Conservation (phyloP, 441 rosid species). For the Populus trichocarpa region DNA sequence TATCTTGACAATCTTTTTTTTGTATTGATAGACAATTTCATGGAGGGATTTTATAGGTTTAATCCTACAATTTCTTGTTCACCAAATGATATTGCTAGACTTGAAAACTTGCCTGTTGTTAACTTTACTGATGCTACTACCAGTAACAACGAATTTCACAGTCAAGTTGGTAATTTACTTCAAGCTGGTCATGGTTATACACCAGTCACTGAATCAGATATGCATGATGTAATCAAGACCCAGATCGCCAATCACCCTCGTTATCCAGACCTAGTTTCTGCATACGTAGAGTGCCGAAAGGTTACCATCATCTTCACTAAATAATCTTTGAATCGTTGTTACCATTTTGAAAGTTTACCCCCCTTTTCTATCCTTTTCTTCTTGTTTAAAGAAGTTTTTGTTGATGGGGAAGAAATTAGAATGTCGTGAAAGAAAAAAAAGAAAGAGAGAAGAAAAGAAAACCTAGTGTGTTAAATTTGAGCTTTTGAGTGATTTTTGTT, state of each 20-base stretch:
- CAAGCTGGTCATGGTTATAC: conserved; percentile 14
- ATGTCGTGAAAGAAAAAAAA: not conserved
- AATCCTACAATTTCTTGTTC: conserved; percentile 19
- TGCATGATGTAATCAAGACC: conserved; percentile 48
- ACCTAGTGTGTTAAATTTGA: not conserved
- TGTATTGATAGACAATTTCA: not conserved
- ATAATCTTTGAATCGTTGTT: not conserved
- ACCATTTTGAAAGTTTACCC: not conserved
- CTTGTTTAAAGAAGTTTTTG: not conserved
- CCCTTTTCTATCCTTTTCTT: not conserved
- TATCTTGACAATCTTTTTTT: not conserved
- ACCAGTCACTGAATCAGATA: conserved; percentile 30
- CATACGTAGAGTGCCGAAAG: conserved; percentile 59
- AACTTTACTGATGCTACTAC: conserved; percentile 8
- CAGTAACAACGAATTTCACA: conserved; percentile 14
- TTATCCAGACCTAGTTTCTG: conserved; percentile 57
- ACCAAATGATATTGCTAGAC: conserved; percentile 21
- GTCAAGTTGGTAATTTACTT: conserved; percentile 24
- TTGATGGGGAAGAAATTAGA: not conserved
- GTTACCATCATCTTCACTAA: conserved; percentile 11
- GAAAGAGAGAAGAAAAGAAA: not conserved
- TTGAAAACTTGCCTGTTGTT: conserved; percentile 16
- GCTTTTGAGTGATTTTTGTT: not conserved
- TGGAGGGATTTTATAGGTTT: conserved; percentile 40
- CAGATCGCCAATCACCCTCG: conserved; percentile 64